Evolutionary conservation across 192 early-diverging fungal genomes (phyloP).

Genomic region (Borealophlyctis nickersoniae): DNA sequence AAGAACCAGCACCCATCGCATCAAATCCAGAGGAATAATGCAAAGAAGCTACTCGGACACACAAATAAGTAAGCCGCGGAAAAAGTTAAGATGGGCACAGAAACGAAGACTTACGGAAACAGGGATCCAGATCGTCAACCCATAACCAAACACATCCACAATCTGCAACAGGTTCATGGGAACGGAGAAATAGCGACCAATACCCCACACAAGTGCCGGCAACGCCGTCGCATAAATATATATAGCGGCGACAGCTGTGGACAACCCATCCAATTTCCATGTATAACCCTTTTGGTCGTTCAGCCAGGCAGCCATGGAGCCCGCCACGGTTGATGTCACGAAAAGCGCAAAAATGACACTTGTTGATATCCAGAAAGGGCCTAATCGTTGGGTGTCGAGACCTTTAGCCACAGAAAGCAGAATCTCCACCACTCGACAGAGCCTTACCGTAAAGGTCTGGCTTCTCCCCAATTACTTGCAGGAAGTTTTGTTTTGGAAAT

Average conservation of each 20-base stretch:
- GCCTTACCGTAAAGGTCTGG: conserved; percentile 89
- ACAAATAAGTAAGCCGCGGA: background rate
- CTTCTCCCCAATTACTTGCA: conserved; percentile 73
- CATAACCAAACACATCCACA: conserved; percentile 86
- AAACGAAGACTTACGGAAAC: conserved; percentile 61
- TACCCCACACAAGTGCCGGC: conserved; percentile 72
- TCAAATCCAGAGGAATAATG: conserved; percentile 74
- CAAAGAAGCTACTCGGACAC: conserved; percentile 61
- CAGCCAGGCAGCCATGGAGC: conserved; percentile 68
- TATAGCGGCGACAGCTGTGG: conserved; percentile 75
- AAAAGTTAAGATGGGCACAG: background rate
- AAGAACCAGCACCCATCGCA: conserved; percentile 79
- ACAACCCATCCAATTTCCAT: conserved; percentile 72
- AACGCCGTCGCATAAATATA: conserved; percentile 77
- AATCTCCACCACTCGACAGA: conserved; percentile 5
- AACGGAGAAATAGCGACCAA: conserved; percentile 81
- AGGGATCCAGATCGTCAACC: conserved; percentile 89
- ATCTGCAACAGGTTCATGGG: conserved; percentile 80
- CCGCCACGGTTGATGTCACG: conserved; percentile 86
- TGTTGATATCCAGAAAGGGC: conserved; percentile 97
- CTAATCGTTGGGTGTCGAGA: conserved; percentile 29
- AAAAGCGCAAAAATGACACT: conserved; percentile 96
- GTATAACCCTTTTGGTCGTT: conserved; percentile 29
- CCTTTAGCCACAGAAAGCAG: background rate
- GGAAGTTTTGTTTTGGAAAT: conserved; percentile 47